phyloP scores from a whole-genome alignment of 1,284 basidiomycete genomes.

The Testicularia cyperi region DNA sequence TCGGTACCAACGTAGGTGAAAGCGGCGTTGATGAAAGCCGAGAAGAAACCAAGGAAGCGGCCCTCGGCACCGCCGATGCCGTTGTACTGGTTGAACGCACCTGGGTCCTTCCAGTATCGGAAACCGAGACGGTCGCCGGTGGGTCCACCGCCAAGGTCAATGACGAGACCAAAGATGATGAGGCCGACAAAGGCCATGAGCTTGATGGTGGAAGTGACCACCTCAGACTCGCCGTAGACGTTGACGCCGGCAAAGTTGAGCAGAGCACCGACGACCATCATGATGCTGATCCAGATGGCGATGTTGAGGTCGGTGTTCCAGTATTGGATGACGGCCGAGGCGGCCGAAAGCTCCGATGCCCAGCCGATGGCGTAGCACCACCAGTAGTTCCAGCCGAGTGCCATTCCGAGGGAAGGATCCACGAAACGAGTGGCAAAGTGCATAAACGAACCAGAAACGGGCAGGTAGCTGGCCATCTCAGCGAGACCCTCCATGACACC shows the following conservation, averaged over 20 bases:
- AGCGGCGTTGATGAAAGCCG: conserved; percentile 65
- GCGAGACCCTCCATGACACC: conserved; percentile 49
- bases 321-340: conserved; percentile 60
- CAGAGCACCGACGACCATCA: conserved; percentile 37
- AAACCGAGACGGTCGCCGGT: conserved; percentile 39
- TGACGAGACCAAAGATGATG: conserved; percentile 66
- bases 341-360: conserved; percentile 59
- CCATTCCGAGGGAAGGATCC: conserved; percentile 75
- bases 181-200: conserved; percentile 66
- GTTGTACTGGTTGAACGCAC: conserved; percentile 61
- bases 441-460: conserved; percentile 53
- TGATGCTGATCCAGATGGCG: conserved; percentile 48
- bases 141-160: conserved; percentile 60
- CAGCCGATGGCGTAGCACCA: conserved; percentile 54
- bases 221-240: conserved; percentile 65
- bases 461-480: conserved; percentile 48
- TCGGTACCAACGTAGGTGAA: conserved; percentile 83
- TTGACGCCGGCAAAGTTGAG: conserved; percentile 51
- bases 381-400: conserved; percentile 60
- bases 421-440: conserved; percentile 49
- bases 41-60: conserved; percentile 62
- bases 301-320: conserved; percentile 51
- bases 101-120: conserved; percentile 59
- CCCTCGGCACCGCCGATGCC: conserved; percentile 67
- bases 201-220: conserved; percentile 66